Evolutionary conservation across 768 basidiomycete genomes (phyloP).

Genomic region (Agaricus subrufescens): DNA sequence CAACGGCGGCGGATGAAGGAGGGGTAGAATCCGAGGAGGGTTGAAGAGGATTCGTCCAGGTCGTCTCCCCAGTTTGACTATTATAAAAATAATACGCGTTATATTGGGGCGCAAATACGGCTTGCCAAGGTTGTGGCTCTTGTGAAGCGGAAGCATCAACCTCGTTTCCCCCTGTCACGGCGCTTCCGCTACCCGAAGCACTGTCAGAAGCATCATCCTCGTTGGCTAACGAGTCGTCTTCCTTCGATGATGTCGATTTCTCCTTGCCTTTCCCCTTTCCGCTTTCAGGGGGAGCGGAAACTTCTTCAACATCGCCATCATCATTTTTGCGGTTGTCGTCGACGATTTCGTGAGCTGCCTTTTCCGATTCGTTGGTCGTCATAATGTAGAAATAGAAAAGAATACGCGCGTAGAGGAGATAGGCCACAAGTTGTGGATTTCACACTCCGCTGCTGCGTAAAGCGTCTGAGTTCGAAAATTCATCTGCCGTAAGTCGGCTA

Average conservation of each 20-base stretch:
- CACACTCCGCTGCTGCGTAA: not conserved
- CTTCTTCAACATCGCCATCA: not conserved
- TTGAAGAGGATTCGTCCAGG: constrained; percentile 76
- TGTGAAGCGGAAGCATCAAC: too few relatives aligned
- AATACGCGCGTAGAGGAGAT: not conserved
- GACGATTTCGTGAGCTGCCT: not conserved
- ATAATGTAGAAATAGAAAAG: not conserved
- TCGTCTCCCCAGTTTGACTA: constrained; percentile 68
- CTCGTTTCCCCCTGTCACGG: not conserved
- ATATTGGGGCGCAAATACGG: constrained; percentile 72
- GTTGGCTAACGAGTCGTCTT: not conserved
- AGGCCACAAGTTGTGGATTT: not conserved
- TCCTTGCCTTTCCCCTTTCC: constrained; percentile 3
- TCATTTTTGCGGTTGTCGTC: not conserved
- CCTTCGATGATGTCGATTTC: not conserved
- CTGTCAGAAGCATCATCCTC: not conserved
- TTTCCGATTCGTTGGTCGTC: not conserved
- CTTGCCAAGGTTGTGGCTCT: constrained; percentile 57
- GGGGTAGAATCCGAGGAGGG: constrained; percentile 16
- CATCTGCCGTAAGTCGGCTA: too few relatives aligned
- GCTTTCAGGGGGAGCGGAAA: not conserved
- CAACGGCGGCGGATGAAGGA: constrained; percentile 8
- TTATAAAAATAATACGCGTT: constrained; percentile 88
- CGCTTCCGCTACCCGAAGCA: not conserved
- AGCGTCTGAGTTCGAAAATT: too few relatives aligned